Evolutionary conservation across 768 basidiomycete species (phyloP), one percentile per base, ranked within the genome.

Genomic region (Vararia minispora): DNA sequence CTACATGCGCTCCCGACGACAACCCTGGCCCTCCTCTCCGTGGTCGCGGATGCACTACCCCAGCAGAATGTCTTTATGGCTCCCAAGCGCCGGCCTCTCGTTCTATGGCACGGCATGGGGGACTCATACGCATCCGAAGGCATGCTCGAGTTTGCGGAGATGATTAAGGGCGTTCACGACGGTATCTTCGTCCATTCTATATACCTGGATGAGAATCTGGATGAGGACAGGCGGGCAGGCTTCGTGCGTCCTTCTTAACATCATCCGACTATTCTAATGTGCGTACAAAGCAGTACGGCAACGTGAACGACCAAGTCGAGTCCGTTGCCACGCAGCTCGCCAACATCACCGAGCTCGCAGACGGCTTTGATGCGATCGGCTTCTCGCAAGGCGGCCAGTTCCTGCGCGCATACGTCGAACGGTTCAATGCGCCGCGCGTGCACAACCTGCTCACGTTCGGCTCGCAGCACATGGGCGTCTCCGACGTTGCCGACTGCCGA

Each of bases 301-400:
- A 84, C 42, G 69, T 86, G 27, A 68, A 85, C 39, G 66, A 73
- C 5, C 88, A 91, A 52, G 50, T 91, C 4, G 68, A 64, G 16
- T 27, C 68, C 22, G 86, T 81, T 5, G 67, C 79, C 11, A 61
- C 66, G 21, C 83, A 90, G 52, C 60, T 91, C 3, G 59, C 64
- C 22, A 65, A 58, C 1, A 68, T 90, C 24, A 66, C 74, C 1
- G 76, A 88, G 49, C 68, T 91, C 12, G 44, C 63, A 33, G 50
- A 51, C 21, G 88, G 88, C 3, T 91, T 90, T 48, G 86, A 89
- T 52, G 88, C 82, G 12, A 76, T 91, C 36, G 88, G 88, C 1
- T 79, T 91, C 57, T 90, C 87, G 1, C 88, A 91, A 70, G 80
- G 79, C 14, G 87, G 87, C 5, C 88, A 88, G 52, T 90, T 91